Percentiles rank a stretch among this genome's conserved stretches.
phyloP scores from a whole-genome alignment of 208 protist genomes.

The Acanthamoeba rhysodes region DNA sequence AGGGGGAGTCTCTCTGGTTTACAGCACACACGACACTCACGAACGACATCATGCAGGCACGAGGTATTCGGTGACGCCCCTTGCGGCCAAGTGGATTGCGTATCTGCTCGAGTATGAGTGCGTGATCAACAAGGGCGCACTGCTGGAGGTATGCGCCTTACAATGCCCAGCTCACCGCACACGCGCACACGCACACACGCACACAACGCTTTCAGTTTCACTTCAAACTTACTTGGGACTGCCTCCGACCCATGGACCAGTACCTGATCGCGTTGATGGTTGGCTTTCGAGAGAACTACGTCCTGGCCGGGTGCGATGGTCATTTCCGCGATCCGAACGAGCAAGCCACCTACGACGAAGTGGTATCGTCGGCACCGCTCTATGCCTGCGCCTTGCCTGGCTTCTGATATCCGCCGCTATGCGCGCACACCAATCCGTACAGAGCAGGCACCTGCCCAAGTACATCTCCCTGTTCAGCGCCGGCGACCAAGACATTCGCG shows the following conservation, averaged over 20 bases:
- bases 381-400: background rate
- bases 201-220: too few species aligned
- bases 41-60: background rate
- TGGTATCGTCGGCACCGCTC: background rate
- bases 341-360: background rate
- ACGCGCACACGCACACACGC: too few species aligned
- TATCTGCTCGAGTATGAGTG: background rate
- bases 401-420: background rate
- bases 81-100: background rate
- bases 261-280: conserved; percentile 8
- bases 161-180: too few species aligned
- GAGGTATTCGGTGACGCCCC: background rate
- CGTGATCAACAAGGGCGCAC: conserved; percentile 11
- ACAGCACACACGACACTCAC: background rate
- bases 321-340: background rate
- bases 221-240: too few species aligned
- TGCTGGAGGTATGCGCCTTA: background rate
- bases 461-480: background rate
- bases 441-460: background rate
- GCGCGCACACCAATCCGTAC: background rate
- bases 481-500: background rate
- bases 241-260: background rate
- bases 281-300: background rate
- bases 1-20: background rate
- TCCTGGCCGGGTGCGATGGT: background rate